Evolutionary conservation across 305 asterid genomes (phyloP), one percentile per base, ranked within the genome.

Genomic region (Petunia hybrid): DNA sequence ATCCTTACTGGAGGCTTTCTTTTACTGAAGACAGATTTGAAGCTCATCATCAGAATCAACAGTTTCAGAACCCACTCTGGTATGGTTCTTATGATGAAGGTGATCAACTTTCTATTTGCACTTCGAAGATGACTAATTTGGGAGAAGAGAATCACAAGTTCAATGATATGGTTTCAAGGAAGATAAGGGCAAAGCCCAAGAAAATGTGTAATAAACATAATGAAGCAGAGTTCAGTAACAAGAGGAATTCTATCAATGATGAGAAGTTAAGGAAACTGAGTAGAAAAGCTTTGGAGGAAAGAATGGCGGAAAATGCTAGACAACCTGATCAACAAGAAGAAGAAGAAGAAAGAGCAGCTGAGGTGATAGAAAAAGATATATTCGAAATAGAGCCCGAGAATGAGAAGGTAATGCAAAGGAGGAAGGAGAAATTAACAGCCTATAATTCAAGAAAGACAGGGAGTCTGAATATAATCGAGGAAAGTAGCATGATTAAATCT

Each of bases 1-100:
- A 90, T 67, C 86, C 87, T 14, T 90, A 86, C 73, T 91, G 97
- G 95, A 88, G 89, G 83, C 85, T 90, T 81, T 91, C 94, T 1
- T 91, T 91, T 66, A 89, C 84, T 13, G 87, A 85, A 8, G 91
- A 87, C 41, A 56, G 79, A n/a, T 65, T 80, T 22, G 84, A 86
- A 61, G 85, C 39, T 61, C 35, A 31, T 35, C 73, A n/a, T 13
- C 65, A 51, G 66, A n/a, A 51, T 75, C 79, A 75, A 38, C 74
- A 67, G 0, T 83, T 81, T 81, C 74, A 45, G 40, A 84, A 80
- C 71, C 91, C 91, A 42, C 83, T 85, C 36, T 83, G 89, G 85
- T 77, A 78, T 74, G 85, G 82, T 74, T 81, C 90, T 48, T 70
- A 14, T 45, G 88, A 83, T 10, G 82, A 77, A 89, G 6, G 91